Percentiles rank a stretch among this genome's conserved stretches.
Conservation (phyloP, 495 filamentous ascomycete species). For the Hypoxylon subgilvum region DNA sequence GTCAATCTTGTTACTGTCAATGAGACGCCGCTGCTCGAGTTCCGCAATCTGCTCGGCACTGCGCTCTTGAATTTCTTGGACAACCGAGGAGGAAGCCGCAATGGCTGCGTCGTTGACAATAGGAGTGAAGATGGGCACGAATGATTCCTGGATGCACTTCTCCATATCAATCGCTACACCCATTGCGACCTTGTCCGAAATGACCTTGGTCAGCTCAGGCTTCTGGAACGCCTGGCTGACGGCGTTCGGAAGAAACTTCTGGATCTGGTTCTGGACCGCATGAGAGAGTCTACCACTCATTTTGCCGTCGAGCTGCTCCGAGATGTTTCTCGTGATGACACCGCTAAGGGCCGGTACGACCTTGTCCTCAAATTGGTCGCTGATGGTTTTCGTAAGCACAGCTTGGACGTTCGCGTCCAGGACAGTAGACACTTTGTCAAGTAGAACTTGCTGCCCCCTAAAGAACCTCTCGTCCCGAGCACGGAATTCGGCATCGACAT, state of each 20-base stretch:
- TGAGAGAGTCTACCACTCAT: conserved; percentile 57
- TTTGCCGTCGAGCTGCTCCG: conserved; percentile 51
- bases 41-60: conserved; percentile 66
- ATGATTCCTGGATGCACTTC: conserved; percentile 63
- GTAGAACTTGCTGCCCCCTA: conserved; percentile 58
- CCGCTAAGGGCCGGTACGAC: conserved; percentile 64
- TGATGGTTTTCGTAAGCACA: conserved; percentile 73
- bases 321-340: conserved; percentile 52
- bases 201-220: conserved; percentile 67
- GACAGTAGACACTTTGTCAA: conserved; percentile 85
- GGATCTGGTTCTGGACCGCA: conserved; percentile 67
- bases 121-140: conserved; percentile 69
- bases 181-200: conserved; percentile 73
- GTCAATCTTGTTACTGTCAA: conserved; percentile 80
- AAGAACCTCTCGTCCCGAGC: conserved; percentile 48
- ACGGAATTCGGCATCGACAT: conserved; percentile 46
- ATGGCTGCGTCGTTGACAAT: conserved; percentile 61
- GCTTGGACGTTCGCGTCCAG: conserved; percentile 89
- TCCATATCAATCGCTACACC: conserved; percentile 72
- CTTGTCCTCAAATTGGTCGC: conserved; percentile 65
- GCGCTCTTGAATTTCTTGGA: conserved; percentile 67
- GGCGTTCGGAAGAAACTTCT: conserved; percentile 50
- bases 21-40: conserved; percentile 70
- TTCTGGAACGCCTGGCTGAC: conserved; percentile 66
- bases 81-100: conserved; percentile 64